Conservation (phyloP, 1,284 basidiomycete genomes). For the Lignosus rhinocerotis region DNA sequence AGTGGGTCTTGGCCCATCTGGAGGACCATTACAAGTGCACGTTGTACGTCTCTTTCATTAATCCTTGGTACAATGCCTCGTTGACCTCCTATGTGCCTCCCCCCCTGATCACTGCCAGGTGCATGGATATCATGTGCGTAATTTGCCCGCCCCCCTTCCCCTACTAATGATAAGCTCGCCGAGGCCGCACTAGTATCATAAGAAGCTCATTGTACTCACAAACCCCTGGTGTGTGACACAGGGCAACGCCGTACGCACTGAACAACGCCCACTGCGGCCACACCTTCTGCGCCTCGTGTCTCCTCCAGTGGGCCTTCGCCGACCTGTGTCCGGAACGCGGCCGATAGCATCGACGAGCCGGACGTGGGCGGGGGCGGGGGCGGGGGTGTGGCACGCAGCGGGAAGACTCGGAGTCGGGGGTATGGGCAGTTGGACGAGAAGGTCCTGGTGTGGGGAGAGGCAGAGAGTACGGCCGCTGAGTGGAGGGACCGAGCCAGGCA, state of each 20-base stretch:
- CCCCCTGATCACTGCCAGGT: neutral
- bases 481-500: neutral
- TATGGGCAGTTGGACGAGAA: neutral
- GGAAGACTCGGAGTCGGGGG: neutral
- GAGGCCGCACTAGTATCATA: too few species aligned
- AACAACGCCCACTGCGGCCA: slow-evolving; percentile 59
- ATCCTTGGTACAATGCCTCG: slow-evolving; percentile 2
- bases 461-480: neutral
- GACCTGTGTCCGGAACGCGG: slow-evolving; percentile 47
- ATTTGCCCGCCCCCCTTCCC: neutral
- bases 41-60: slow-evolving; percentile 37
- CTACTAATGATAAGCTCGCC: neutral
- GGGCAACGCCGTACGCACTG: slow-evolving; percentile 57
- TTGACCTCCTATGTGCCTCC: neutral
- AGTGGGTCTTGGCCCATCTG: slow-evolving; percentile 41
- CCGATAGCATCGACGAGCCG: neutral
- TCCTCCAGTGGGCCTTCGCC: slow-evolving; percentile 66
- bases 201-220: too few species aligned
- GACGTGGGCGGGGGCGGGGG: neutral
- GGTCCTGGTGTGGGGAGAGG: neutral
- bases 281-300: slow-evolving; percentile 61
- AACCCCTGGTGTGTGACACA: slow-evolving; percentile 16
- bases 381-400: neutral
- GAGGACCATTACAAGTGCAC: slow-evolving; percentile 58
- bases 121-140: neutral